phyloP scores from a whole-genome alignment of 2,329 filamentous ascomycete genomes.

The Sarocladium brachiariae region DNA sequence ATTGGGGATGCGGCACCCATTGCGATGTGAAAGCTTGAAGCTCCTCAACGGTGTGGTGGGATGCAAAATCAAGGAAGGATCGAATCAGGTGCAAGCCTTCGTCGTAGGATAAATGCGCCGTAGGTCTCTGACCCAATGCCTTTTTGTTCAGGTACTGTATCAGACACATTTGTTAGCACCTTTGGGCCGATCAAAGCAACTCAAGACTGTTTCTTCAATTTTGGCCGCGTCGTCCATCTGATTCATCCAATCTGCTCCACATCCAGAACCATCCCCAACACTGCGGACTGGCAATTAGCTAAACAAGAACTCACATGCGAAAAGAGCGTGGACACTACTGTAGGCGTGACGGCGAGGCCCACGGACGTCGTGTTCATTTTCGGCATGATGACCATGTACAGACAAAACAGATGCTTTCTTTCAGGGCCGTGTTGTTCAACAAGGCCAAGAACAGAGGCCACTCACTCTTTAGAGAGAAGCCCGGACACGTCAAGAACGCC shows the following conservation, averaged over 20 bases:
- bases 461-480: background rate
- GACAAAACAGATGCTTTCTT: background rate
- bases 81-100: conserved; percentile 84
- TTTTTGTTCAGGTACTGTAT: conserved; percentile 74
- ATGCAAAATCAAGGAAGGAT: conserved; percentile 76
- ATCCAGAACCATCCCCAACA: background rate
- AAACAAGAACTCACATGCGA: conserved; percentile 62
- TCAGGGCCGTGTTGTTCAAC: background rate
- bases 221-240: background rate
- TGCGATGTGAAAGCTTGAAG: conserved; percentile 86
- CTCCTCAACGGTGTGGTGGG: conserved; percentile 87
- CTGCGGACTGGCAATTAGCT: background rate
- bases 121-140: conserved; percentile 69
- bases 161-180: conserved; percentile 9
- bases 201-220: too few relatives aligned
- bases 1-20: conserved; percentile 83
- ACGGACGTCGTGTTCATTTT: conserved; percentile 72
- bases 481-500: background rate
- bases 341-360: conserved; percentile 77
- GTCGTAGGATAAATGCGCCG: conserved; percentile 87
- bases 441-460: background rate
- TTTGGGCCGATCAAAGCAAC: background rate
- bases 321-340: conserved; percentile 78
- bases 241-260: background rate
- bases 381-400: background rate